Evolutionary conservation across 2,329 filamentous ascomycete genomes (phyloP), one percentile per base, ranked within the genome.

Genomic region (Xylariaceae sp.): DNA sequence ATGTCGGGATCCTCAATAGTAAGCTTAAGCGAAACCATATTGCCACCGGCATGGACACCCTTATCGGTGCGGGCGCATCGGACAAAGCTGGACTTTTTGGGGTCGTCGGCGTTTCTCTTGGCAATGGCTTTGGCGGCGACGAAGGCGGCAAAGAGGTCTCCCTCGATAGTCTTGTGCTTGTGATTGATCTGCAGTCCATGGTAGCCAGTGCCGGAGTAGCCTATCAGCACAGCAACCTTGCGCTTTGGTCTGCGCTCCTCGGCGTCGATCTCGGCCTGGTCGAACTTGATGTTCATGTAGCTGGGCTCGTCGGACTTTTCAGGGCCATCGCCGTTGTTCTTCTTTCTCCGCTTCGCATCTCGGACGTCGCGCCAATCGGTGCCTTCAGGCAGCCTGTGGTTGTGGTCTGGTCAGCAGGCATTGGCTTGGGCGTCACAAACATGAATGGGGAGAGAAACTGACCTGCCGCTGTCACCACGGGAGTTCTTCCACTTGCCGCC

Each of bases 41-140:
- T 97, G 47, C 93, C 94, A 1, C 93, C 93, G 1, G 93, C 93
- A 70, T 97, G 93, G 2, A 97, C 93, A 49, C 94, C 94, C 76
- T 97, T 99, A 74, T 99, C 94, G 0, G 94, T 99, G 58, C 94
- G 82, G 4, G 94, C 94, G 71, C 94, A 99, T 59, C 94, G 87
- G 48, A 96, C 89, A 43, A 99, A 82, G 47, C 90, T 92, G 2
- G 91, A 96, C 73, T 99, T 99, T 71, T 95, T 96, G 4, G 93
- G 94, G 67, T 99, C 94, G 63, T 96, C 86, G 18, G 94, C 94
- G 67, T 99, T 99, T 56, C 90, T 90, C 71, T 97, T 97, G 45
- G 92, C 95, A 56, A 99, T 96, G 38, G 94, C 92, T 16, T 92
- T 89, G 3, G 94, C 92, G 3, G 85, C 84, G 56, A 99, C 88